Conservation (phyloP, 2,329 filamentous ascomycete genomes). For the Penicillium polonicum region DNA sequence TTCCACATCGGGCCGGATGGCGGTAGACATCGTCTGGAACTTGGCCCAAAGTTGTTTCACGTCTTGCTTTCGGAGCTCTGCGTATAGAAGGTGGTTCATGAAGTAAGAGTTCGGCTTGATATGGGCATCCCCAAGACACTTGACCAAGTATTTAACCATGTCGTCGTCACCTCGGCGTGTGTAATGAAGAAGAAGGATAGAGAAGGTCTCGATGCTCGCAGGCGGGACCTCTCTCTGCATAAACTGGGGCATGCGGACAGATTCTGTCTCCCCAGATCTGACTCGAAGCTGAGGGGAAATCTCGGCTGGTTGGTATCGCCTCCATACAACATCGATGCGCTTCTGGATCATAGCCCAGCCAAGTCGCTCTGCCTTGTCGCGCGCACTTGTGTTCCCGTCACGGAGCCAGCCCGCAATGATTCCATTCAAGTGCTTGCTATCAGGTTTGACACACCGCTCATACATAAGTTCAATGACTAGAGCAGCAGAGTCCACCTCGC, state of each 20-base stretch:
- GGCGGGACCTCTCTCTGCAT: slow-evolving; percentile 49
- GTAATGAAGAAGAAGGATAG: slow-evolving; percentile 71
- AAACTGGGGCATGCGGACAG: slow-evolving; percentile 37
- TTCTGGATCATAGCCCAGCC: slow-evolving; percentile 75
- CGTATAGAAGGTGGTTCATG: slow-evolving; percentile 74
- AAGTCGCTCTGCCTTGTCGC: slow-evolving; percentile 64
- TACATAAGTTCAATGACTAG: slow-evolving; percentile 76
- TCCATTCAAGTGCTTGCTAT: slow-evolving; percentile 76
- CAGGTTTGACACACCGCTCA: slow-evolving; percentile 63
- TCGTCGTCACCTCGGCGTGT: slow-evolving; percentile 59
- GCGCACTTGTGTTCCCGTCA: slow-evolving; percentile 54
- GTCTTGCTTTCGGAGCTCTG: slow-evolving; percentile 61
- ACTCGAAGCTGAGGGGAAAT: slow-evolving; percentile 29
- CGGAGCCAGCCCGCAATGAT: slow-evolving; percentile 77
- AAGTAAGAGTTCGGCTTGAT: slow-evolving; percentile 70
- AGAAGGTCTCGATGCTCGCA: slow-evolving; percentile 76
- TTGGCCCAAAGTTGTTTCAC: slow-evolving; percentile 55
- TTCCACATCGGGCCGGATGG: slow-evolving; percentile 62
- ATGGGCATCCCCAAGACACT: slow-evolving; percentile 61
- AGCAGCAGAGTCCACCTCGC: slow-evolving; percentile 67
- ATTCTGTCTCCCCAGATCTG: slow-evolving; percentile 24
- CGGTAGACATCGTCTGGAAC: slow-evolving; percentile 55
- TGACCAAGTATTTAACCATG: slow-evolving; percentile 60
- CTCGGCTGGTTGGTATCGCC: slow-evolving; percentile 28
- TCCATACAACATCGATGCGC: slow-evolving; percentile 62